Evolutionary conservation across 2,329 filamentous ascomycete genomes (phyloP).

Genomic region (Fusarium sp.): DNA sequence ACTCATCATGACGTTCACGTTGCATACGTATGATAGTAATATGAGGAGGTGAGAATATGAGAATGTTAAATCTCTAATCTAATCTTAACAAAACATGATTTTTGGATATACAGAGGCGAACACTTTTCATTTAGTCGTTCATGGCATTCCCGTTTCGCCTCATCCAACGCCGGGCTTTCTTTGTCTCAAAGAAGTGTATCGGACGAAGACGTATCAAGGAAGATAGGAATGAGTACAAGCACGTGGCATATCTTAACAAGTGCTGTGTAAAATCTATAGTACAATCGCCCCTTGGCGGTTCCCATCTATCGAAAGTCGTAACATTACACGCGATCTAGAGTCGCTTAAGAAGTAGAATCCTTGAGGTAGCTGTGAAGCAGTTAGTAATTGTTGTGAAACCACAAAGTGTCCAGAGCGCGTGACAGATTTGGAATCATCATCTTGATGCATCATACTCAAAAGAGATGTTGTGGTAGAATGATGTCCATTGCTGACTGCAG

Average conservation of each 20-base stretch:
- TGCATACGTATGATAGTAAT: background rate
- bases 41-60: conserved; percentile 9
- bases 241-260: conserved; percentile 47
- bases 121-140: conserved; percentile 14
- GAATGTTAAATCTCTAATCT: conserved; percentile 18
- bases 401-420: background rate
- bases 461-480: background rate
- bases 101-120: conserved; percentile 29
- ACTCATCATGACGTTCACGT: conserved; percentile 5
- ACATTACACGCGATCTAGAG: conserved; percentile 49
- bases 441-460: background rate
- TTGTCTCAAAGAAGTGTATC: conserved; percentile 25
- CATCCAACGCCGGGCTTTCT: conserved; percentile 39
- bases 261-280: conserved; percentile 53
- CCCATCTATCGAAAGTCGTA: conserved; percentile 53
- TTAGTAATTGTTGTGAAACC: conserved; percentile 39
- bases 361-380: conserved; percentile 68
- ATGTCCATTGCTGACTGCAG: background rate
- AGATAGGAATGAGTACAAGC: conserved; percentile 52
- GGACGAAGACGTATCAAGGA: conserved; percentile 47
- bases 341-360: conserved; percentile 74
- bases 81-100: conserved; percentile 22
- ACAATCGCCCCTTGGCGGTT: conserved; percentile 50
- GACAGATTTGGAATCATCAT: background rate
- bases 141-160: conserved; percentile 29